Conservation (phyloP, 2,329 filamentous ascomycete genomes). For the Hypoxylon sp. region DNA sequence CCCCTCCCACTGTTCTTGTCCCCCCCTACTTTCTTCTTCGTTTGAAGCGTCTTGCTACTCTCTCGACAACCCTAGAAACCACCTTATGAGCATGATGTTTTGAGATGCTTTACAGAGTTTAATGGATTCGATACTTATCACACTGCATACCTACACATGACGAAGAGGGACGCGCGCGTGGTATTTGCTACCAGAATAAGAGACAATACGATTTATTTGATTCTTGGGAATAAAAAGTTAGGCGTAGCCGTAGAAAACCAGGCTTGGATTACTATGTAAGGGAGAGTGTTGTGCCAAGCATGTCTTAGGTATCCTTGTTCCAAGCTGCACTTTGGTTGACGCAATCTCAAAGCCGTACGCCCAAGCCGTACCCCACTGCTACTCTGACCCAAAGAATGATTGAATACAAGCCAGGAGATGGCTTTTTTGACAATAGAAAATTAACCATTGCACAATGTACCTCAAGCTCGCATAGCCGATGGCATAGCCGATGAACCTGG, state of each 20-base stretch:
- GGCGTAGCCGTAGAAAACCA: conserved; percentile 14
- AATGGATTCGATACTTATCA: not conserved
- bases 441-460: conserved; percentile 3
- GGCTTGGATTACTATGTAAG: conserved; percentile 20
- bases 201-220: conserved; percentile 18
- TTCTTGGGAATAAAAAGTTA: conserved; percentile 16
- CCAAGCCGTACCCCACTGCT: conserved; percentile 10
- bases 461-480: conserved; percentile 4
- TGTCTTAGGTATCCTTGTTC: conserved; percentile 19
- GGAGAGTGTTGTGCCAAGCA: conserved; percentile 18
- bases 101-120: not conserved
- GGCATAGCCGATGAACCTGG: conserved; percentile 3
- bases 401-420: conserved; percentile 8
- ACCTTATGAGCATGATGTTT: not conserved
- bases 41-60: not conserved
- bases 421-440: conserved; percentile 3
- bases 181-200: conserved; percentile 9
- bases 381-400: conserved; percentile 8
- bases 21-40: not conserved
- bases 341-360: conserved; percentile 17
- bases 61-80: not conserved
- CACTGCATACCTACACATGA: not conserved
- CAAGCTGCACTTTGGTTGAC: conserved; percentile 16
- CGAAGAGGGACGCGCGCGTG: conserved; percentile 13
- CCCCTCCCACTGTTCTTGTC: too few relatives aligned